Evolutionary conservation across 2,329 filamentous ascomycete genomes (phyloP), one percentile per base, ranked within the genome.

Genomic region (Zalaria obscura): DNA sequence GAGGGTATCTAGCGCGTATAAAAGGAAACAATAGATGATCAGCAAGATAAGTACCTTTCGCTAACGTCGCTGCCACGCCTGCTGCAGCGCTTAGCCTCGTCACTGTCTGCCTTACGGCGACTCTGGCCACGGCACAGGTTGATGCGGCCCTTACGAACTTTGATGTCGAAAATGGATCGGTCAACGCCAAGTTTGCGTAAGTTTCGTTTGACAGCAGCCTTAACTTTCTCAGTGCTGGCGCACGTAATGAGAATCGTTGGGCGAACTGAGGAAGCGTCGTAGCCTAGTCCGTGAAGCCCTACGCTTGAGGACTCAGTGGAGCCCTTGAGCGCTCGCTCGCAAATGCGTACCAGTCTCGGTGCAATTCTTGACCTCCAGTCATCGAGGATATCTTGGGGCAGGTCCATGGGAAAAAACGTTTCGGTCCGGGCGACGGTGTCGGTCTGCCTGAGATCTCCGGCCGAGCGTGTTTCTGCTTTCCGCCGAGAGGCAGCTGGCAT

Each of bases 181-280:
- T 87, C 80, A 47, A 84, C 86, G 2, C 72, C 73, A 27, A 88
- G 70, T 47, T 79, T 76, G 52, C 79, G 80, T 18, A 18, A 18
- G 18, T 18, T 18, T 18, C 18, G 18, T 55, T 76, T 79, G 4
- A 89, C 62, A 35, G 84, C 79, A 18, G 75, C 72, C 40, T 80
- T 78, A 27, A 88, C 78, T 55, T 83, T 84, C 39, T 67, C 67
- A 5, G 84, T 80, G 3, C 81, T 87, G 2, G 75, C 80, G 60
- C 83, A 89, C 3, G 85, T 78, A 5, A 89, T 77, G 18, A 88
- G 67, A 0, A 87, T 80, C 0, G 83, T 88, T 0, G 83, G 82
- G 41, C 71, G 73, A 0, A 78, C 77, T 41, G 72, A 76, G 31
- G 76, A 69, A 4, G 75, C 69, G 3, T 75, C 77, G 40, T 82